A percentile compares a stretch with the other conserved stretches of the same genome.
These are phyloP conservation scores for Vanrija sp. DNA, from an alignment of 1,284 basidiomycete species.

Conservation along the genomic window DNA sequence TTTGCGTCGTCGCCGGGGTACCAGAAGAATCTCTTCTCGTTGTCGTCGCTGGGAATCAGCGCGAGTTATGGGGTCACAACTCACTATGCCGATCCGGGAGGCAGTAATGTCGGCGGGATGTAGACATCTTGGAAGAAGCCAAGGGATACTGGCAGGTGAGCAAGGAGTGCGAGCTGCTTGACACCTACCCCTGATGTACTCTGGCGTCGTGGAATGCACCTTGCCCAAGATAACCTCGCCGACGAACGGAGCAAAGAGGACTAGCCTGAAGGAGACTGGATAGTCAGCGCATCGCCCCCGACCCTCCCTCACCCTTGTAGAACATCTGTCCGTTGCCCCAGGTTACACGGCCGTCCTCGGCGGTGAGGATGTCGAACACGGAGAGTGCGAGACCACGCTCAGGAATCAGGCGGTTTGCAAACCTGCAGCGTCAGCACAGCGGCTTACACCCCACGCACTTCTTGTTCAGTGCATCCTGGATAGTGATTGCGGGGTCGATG, in stretches of 20 bases:
- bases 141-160: conserved; percentile 62
- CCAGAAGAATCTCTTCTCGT: conserved; percentile 77
- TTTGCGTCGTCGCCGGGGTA: conserved; percentile 57
- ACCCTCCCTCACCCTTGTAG: conserved; percentile 67
- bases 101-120: conserved; percentile 62
- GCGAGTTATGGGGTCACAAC: not conserved
- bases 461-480: conserved; percentile 47
- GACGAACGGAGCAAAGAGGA: conserved; percentile 86
- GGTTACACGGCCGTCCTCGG: conserved; percentile 84
- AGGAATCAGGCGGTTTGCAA: conserved; percentile 87
- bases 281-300: conserved; percentile 10
- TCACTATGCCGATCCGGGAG: conserved; percentile 52
- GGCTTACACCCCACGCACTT: conserved; percentile 31
- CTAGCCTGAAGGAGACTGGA: conserved; percentile 79
- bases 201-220: conserved; percentile 76
- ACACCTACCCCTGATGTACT: conserved; percentile 71
- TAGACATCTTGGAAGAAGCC: conserved; percentile 95
- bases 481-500: conserved; percentile 37
- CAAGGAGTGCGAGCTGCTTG: not conserved
- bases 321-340: conserved; percentile 94
- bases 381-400: conserved; percentile 86
- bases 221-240: conserved; percentile 87
- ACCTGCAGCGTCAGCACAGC: conserved; percentile 56
- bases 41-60: conserved; percentile 17
- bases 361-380: conserved; percentile 79